Evolutionary conservation across 2,329 filamentous ascomycete genomes (phyloP), one percentile per base, ranked within the genome.

Genomic region (Sordariomycetes sp.): DNA sequence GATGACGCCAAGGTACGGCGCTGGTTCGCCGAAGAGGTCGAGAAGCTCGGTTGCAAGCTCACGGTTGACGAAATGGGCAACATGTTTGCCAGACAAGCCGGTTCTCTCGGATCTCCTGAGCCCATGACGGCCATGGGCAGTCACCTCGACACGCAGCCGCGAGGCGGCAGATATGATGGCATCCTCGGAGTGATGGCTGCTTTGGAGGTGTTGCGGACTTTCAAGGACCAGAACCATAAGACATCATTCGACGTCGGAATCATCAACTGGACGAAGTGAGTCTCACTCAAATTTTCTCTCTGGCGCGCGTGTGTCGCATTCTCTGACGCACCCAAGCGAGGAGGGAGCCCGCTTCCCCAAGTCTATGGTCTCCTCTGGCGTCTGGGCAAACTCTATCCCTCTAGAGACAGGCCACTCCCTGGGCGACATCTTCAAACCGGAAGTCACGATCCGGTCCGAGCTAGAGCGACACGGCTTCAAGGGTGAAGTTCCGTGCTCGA

Each of bases 271-370:
- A 87, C 81, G 3, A 85, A 85, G 68, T 74, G 47, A 39, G 56
- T 35, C 28, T 17, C n/a, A n/a, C 28, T 30, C 20, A 14, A 16
- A 25, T 25, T n/a, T 25, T 25, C 29, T 21, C 8, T 5, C 9
- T 4, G 18, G 7, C 17, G n/a, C 7, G 8, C 21, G 30, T 21
- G 8, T 11, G 20, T 23, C 9, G 15, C n/a, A n/a, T 9, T 11
- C 17, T 19, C 41, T 47, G 21, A 50, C 26, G 11, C 21, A 15
- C 5, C 3, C 6, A 5, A 82, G 78, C 48, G 85, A 92, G 59
- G 86, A 92, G 59, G 84, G 84, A 3, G 84, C 84, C 2, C 72
- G 84, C 0, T 90, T 90, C 42, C 82, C 84, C 1, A 76, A 78
- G 35, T 82, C 75, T 20, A 87, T 86, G 75, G 61, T 82, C 18